phyloP scores from a whole-genome alignment of 1,139 yeast species.

The Zygoascus meyerae region DNA sequence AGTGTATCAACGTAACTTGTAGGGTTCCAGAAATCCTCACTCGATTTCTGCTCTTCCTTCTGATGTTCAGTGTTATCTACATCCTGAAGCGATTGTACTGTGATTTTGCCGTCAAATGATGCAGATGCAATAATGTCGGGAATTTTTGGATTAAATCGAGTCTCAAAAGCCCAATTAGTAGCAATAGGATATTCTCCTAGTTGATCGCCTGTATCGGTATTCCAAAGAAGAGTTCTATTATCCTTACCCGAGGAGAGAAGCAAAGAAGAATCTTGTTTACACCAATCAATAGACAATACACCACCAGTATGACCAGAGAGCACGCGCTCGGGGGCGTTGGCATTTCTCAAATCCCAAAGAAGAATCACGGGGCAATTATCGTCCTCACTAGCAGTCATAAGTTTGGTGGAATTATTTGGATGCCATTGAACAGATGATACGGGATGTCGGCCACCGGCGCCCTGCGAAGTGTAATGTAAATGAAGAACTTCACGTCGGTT shows the following conservation, averaged over 20 bases:
- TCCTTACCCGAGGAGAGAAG: slow-evolving; percentile 89
- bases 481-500: slow-evolving; percentile 85
- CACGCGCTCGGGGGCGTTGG: slow-evolving; percentile 77
- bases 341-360: slow-evolving; percentile 91
- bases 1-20: slow-evolving; percentile 60
- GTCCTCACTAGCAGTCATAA: slow-evolving; percentile 80
- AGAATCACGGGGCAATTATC: slow-evolving; percentile 77
- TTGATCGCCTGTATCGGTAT: slow-evolving; percentile 64
- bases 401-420: slow-evolving; percentile 74
- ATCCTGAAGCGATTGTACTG: slow-evolving; percentile 84
- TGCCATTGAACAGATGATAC: slow-evolving; percentile 63
- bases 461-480: slow-evolving; percentile 47
- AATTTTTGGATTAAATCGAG: slow-evolving; percentile 76
- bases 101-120: slow-evolving; percentile 82
- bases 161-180: slow-evolving; percentile 89
- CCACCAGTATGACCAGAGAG: slow-evolving; percentile 84
- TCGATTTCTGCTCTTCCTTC: slow-evolving; percentile 25
- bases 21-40: slow-evolving; percentile 87
- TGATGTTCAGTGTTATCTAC: slow-evolving; percentile 32
- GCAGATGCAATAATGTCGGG: slow-evolving; percentile 94
- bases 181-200: slow-evolving; percentile 88
- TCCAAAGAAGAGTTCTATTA: slow-evolving; percentile 84
- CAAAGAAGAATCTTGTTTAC: slow-evolving; percentile 70
- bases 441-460: slow-evolving; percentile 59
- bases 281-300: slow-evolving; percentile 89